A percentile compares a stretch with the other conserved stretches of the same genome.
These are phyloP conservation scores for Myriosclerotinia scirpicola DNA, from an alignment of 2,329 filamentous ascomycete genomes.

Conservation along the genomic window DNA sequence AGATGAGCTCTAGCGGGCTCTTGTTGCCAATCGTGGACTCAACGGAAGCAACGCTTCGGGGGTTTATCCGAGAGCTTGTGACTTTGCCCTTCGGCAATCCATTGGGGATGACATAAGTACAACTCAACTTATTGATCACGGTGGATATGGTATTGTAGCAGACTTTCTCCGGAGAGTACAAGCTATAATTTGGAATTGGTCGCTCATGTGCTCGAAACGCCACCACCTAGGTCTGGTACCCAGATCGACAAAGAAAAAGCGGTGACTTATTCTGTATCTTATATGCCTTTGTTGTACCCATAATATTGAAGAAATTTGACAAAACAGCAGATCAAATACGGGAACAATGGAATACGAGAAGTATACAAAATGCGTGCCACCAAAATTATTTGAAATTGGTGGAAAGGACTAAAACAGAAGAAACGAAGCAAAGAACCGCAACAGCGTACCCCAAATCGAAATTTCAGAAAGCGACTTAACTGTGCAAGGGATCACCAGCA, in stretches of 20 bases:
- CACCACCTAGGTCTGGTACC: slow-evolving; percentile 22
- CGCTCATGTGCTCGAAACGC: neutral
- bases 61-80: slow-evolving; percentile 25
- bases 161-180: slow-evolving; percentile 27
- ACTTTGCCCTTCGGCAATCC: slow-evolving; percentile 11
- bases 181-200: slow-evolving; percentile 2
- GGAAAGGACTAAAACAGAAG: neutral
- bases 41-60: slow-evolving; percentile 19
- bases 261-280: slow-evolving; percentile 27
- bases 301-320: slow-evolving; percentile 13
- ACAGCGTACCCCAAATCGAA: neutral
- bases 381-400: neutral
- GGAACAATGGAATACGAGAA: neutral
- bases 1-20: slow-evolving; percentile 26
- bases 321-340: neutral
- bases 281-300: slow-evolving; percentile 27
- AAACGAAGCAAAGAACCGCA: neutral
- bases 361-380: neutral
- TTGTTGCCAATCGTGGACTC: slow-evolving; percentile 28
- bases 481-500: neutral
- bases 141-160: slow-evolving; percentile 20
- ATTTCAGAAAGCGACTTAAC: neutral
- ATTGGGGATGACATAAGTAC: neutral
- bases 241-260: slow-evolving; percentile 1
- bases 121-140: slow-evolving; percentile 10